Evolutionary conservation across 1,139 yeast species (phyloP).

Genomic region (Magnusiomyces paraingens): DNA sequence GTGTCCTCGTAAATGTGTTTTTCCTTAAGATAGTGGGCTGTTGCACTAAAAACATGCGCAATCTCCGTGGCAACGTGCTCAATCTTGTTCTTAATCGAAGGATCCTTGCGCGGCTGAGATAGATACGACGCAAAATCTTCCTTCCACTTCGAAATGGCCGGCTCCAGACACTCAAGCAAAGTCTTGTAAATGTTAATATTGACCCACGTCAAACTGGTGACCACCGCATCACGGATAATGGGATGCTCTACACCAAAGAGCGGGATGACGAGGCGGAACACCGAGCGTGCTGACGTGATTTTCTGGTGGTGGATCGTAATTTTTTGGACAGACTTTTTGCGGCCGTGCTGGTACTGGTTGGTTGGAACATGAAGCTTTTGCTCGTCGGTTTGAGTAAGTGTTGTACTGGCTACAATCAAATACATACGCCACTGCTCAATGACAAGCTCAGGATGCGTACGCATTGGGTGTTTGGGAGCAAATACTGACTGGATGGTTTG

Average conservation of each 20-base stretch:
- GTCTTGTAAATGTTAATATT: constrained; percentile 85
- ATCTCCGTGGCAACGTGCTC: constrained; percentile 67
- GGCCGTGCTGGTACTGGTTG: constrained; percentile 40
- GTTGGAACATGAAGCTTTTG: constrained; percentile 63
- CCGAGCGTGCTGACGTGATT: constrained; percentile 86
- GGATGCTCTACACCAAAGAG: constrained; percentile 65
- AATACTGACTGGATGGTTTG: constrained; percentile 20
- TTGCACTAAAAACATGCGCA: constrained; percentile 67
- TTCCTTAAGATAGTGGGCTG: constrained; percentile 56
- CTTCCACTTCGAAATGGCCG: constrained; percentile 43
- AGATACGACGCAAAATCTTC: constrained; percentile 18
- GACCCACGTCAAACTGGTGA: constrained; percentile 79
- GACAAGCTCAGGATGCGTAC: constrained; percentile 60
- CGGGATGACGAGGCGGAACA: constrained; percentile 84
- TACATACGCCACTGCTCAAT: constrained; percentile 87
- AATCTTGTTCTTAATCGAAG: constrained; percentile 30
- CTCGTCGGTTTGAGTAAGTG: constrained; percentile 83
- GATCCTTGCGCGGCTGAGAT: constrained; percentile 17
- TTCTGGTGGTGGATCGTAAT: constrained; percentile 82
- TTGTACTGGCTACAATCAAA: constrained; percentile 85
- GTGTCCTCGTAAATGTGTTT: constrained; percentile 54
- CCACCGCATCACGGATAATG: constrained; percentile 75
- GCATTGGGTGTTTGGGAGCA: constrained; percentile 30
- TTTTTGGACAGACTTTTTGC: constrained; percentile 61
- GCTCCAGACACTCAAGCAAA: constrained; percentile 69